Percentiles rank a stretch among this genome's conserved stretches.
phyloP scores from a whole-genome alignment of 164 flowering plant species.

The Euptelea pleiosperma region DNA sequence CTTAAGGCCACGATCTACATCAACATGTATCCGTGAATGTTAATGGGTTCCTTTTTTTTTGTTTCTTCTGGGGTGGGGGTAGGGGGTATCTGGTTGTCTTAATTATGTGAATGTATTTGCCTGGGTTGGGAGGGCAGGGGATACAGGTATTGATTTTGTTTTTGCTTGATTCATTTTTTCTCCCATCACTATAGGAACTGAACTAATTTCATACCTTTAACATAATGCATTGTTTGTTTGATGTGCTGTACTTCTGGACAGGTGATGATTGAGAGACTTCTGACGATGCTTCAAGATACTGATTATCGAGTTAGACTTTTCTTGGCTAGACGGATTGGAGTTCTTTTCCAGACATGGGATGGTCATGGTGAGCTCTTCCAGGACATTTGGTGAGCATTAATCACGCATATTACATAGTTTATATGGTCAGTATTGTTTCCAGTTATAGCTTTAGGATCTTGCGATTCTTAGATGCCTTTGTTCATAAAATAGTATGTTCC shows the following conservation, averaged over 20 bases:
- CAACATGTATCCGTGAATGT: too few species aligned
- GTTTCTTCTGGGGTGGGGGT: too few species aligned
- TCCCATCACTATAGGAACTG: background rate
- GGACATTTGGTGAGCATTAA: slow-evolving; percentile 67
- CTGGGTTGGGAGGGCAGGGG: too few species aligned
- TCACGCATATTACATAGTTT: background rate
- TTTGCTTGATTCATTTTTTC: background rate
- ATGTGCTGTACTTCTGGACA: slow-evolving; percentile 19
- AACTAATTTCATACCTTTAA: background rate
- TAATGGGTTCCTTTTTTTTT: too few species aligned
- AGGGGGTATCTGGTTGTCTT: too few species aligned
- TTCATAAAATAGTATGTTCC: too few species aligned
- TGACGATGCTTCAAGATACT: slow-evolving; percentile 69
- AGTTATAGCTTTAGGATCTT: too few species aligned
- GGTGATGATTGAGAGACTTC: slow-evolving; percentile 76
- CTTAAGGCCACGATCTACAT: too few species aligned
- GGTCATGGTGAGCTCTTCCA: slow-evolving; percentile 87
- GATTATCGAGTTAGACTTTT: slow-evolving; percentile 84
- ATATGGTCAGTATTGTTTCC: background rate
- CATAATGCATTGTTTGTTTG: slow-evolving; percentile 1
- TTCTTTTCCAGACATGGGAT: slow-evolving; percentile 95
- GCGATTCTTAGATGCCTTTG: background rate
- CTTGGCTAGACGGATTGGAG: slow-evolving; percentile 65
- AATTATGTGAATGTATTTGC: too few species aligned
- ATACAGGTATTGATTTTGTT: background rate